Conservation (phyloP, 2,329 filamentous ascomycete species). For the Ophiostoma ips region DNA sequence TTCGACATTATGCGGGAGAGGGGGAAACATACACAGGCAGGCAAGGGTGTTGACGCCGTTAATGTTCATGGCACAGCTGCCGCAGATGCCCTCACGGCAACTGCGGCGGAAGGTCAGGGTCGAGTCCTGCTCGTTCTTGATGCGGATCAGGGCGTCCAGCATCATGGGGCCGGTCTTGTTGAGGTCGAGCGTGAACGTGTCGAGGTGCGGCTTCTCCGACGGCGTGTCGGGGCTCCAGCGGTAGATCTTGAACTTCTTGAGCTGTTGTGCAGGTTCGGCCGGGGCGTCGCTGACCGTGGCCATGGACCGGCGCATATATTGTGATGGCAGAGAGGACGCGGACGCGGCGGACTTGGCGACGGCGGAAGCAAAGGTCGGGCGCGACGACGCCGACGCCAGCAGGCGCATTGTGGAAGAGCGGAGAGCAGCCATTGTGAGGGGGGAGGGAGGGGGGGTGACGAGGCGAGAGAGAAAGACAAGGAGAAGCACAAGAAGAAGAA, state of each 20-base stretch:
- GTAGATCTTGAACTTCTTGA: slow-evolving; percentile 98
- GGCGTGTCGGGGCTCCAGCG: slow-evolving; percentile 94
- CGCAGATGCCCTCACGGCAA: slow-evolving; percentile 96
- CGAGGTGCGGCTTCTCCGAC: slow-evolving; percentile 85
- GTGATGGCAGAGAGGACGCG: slow-evolving; percentile 17
- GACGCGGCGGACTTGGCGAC: slow-evolving; percentile 18
- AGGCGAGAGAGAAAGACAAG: background rate
- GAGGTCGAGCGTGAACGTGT: slow-evolving; percentile 85
- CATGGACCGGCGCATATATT: slow-evolving; percentile 34
- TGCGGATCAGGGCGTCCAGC: slow-evolving; percentile 87
- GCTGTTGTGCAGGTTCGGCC: slow-evolving; percentile 44
- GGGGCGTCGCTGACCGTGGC: slow-evolving; percentile 31
- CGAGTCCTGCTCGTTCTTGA: slow-evolving; percentile 98
- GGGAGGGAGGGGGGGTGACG: too few relatives aligned
- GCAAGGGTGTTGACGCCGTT: slow-evolving; percentile 96
- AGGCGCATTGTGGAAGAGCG: slow-evolving; percentile 42
- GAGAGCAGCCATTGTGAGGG: slow-evolving; percentile 45
- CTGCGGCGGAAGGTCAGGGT: slow-evolving; percentile 91
- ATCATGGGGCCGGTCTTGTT: slow-evolving; percentile 99
- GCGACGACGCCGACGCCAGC: slow-evolving; percentile 23
- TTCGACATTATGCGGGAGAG: background rate
- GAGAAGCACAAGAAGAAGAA: background rate
- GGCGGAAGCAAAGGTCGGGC: slow-evolving; percentile 6
- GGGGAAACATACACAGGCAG: slow-evolving; percentile 65
- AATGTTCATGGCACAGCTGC: slow-evolving; percentile 99